Evolutionary conservation across 2,329 filamentous ascomycete genomes (phyloP).

Genomic region (Scolecobasidium constrictum): DNA sequence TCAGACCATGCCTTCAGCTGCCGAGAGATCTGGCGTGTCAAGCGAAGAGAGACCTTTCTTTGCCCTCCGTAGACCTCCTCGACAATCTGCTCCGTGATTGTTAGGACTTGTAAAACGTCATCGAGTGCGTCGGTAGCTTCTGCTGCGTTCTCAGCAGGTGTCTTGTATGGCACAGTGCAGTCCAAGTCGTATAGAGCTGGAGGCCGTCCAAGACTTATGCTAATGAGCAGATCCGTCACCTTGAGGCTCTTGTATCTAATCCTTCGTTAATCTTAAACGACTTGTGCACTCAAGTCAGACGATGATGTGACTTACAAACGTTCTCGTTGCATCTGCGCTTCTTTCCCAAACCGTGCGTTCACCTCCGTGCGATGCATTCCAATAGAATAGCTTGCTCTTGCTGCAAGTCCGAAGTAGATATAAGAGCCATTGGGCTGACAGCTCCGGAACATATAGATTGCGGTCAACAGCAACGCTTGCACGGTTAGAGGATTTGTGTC

Average conservation of each 20-base stretch:
- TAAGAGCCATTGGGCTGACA: conserved; percentile 43
- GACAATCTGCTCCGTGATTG: not conserved
- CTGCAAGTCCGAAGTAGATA: conserved; percentile 40
- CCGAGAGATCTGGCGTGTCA: not conserved
- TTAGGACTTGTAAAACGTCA: not conserved
- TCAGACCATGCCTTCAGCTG: not conserved
- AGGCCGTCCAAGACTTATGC: conserved; percentile 39
- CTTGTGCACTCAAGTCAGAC: conserved; percentile 33
- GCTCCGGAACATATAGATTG: conserved; percentile 40
- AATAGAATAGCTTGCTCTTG: conserved; percentile 40
- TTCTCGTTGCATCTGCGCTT: conserved; percentile 32
- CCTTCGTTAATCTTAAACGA: conserved; percentile 41
- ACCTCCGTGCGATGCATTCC: conserved; percentile 42
- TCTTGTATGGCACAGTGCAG: conserved; percentile 29
- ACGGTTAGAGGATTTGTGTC: conserved; percentile 40
- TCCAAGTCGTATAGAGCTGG: conserved; percentile 43
- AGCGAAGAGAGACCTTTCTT: not conserved
- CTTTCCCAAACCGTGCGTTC: conserved; percentile 36
- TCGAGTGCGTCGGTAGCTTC: not conserved
- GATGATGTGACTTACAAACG: conserved; percentile 17
- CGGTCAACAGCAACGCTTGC: conserved; percentile 40
- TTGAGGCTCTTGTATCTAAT: conserved; percentile 44
- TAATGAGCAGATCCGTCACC: conserved; percentile 41
- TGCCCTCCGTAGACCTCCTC: not conserved
- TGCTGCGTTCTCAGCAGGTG: conserved; percentile 16